These are phyloP conservation scores for Xylaria sp. DNA, from an alignment of 2,329 filamentous ascomycete species.

Conservation along the genomic window DNA sequence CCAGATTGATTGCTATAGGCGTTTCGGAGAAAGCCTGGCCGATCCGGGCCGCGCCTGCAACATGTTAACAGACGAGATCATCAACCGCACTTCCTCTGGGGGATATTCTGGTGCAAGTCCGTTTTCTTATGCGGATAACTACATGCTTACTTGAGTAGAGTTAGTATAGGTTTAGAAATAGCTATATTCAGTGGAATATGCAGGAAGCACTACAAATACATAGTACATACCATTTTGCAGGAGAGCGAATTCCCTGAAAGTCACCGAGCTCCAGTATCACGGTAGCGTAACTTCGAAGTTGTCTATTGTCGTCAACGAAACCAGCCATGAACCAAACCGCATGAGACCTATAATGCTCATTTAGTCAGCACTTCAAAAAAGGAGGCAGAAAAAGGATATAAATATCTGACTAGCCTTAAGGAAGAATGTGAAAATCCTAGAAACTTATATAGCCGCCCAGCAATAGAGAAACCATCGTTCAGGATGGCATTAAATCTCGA, in stretches of 20 bases:
- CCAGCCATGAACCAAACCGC: slow-evolving; percentile 72
- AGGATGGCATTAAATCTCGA: slow-evolving; percentile 71
- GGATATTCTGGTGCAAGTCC: no score
- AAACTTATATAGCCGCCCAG: slow-evolving; percentile 71
- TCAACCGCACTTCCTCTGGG: neutral
- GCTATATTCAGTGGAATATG: neutral
- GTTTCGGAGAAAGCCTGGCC: slow-evolving; percentile 81
- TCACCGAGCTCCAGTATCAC: slow-evolving; percentile 63
- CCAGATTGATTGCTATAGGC: slow-evolving; percentile 67
- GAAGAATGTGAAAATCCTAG: slow-evolving; percentile 85
- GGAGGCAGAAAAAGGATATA: neutral
- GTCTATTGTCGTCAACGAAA: slow-evolving; percentile 53
- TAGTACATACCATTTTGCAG: slow-evolving; percentile 59
- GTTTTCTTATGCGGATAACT: neutral
- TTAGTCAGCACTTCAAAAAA: neutral
- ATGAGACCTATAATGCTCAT: slow-evolving; percentile 57
- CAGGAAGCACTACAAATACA: neutral
- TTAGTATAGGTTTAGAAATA: slow-evolving; percentile 2
- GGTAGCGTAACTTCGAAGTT: slow-evolving; percentile 52
- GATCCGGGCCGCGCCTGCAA: slow-evolving; percentile 62
- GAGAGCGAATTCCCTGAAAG: slow-evolving; percentile 62
- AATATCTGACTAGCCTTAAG: slow-evolving; percentile 57
- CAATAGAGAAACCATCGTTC: slow-evolving; percentile 69
- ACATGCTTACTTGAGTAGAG: slow-evolving; percentile 29
- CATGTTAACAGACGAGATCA: slow-evolving; percentile 4